A percentile compares a stretch with the other conserved stretches of the same genome.
Evolutionary conservation across 139 green algal genomes (phyloP).

Genomic region (Yamagishiella unicocca): DNA sequence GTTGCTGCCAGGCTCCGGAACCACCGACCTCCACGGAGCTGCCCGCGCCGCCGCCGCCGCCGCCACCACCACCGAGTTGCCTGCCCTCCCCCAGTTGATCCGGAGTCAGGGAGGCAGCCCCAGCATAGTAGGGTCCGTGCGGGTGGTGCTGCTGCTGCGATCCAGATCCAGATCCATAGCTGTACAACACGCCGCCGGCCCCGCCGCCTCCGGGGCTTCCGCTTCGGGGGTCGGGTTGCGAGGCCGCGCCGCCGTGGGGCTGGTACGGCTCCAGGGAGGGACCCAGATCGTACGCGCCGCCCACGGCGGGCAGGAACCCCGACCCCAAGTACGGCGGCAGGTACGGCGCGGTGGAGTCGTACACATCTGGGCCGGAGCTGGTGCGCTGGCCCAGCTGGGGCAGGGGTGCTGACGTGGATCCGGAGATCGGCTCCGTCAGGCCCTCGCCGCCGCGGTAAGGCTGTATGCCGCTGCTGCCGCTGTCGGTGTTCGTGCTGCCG

Average conservation of each 20-base stretch:
- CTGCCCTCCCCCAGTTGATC: too few species aligned
- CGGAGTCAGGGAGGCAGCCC: too few species aligned
- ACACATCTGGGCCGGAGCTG: not conserved
- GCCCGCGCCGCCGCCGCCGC: not conserved
- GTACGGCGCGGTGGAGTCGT: not conserved
- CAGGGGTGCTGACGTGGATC: not conserved
- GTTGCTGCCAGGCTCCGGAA: too few species aligned
- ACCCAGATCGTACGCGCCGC: not conserved
- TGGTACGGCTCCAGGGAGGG: not conserved
- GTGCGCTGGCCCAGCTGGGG: not conserved
- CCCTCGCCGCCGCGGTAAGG: not conserved
- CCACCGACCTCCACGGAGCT: too few species aligned
- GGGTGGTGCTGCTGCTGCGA: too few species aligned
- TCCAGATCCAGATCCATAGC: too few species aligned
- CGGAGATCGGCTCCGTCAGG: not conserved
- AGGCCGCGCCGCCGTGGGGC: not conserved
- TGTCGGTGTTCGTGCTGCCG: not conserved
- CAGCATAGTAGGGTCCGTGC: too few species aligned
- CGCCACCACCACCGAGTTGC: too few species aligned
- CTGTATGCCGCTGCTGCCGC: not conserved
- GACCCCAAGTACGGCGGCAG: not conserved
- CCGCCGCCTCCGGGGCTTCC: not conserved
- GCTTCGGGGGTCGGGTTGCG: not conserved
- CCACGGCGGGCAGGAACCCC: conserved; percentile 4
- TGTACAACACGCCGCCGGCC: too few species aligned